These are phyloP conservation scores for Eutrema yunnanense DNA, from an alignment of 345 rosid species.

Conservation along the genomic window DNA sequence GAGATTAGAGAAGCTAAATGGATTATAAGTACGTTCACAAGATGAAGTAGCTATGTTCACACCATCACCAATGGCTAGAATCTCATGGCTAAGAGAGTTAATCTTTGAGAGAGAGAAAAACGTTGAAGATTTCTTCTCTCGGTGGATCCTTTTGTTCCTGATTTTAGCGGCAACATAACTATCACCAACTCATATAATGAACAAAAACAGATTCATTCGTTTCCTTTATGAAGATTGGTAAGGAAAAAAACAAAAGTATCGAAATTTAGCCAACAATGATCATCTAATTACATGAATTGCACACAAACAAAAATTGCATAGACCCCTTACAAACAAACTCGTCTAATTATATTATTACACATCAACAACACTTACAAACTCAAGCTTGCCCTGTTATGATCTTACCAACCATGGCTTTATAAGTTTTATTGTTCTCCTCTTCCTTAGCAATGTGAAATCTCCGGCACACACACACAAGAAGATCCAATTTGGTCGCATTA, in stretches of 20 bases:
- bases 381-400: background rate
- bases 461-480: background rate
- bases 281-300: background rate
- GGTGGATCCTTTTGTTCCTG: background rate
- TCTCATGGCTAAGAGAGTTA: background rate
- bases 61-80: too few relatives aligned
- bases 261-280: background rate
- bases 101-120: background rate
- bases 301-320: background rate
- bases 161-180: background rate
- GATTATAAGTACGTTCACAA: too few relatives aligned
- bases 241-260: background rate
- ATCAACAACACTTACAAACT: background rate
- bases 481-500: background rate
- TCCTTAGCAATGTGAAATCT: background rate
- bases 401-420: background rate
- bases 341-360: background rate
- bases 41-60: too few relatives aligned
- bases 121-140: background rate
- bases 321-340: conserved; percentile 4
- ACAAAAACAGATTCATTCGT: background rate
- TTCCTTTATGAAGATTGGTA: background rate
- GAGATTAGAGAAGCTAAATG: too few relatives aligned
- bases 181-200: background rate
- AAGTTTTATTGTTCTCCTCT: background rate